Evolutionary conservation across 352 stramenopile genomes (phyloP).

Genomic region (Discostella stelligera): DNA sequence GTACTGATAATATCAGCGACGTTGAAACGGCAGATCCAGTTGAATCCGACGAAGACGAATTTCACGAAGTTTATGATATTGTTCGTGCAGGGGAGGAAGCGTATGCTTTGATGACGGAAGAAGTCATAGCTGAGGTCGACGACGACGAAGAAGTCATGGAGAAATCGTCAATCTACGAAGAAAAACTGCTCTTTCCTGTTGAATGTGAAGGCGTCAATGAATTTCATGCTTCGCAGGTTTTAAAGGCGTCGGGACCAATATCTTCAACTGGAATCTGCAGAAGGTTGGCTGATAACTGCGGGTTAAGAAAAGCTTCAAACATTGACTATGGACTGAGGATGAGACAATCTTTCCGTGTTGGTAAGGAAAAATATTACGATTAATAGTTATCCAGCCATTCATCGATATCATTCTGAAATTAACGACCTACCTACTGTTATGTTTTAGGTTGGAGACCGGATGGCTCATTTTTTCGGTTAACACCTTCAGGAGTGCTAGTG

Average conservation of each 20-base stretch:
- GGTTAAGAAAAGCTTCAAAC: slow-evolving; percentile 48
- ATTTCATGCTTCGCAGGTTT: background rate
- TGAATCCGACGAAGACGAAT: slow-evolving; percentile 35
- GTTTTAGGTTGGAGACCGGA: slow-evolving; percentile 65
- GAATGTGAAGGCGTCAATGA: slow-evolving; percentile 14
- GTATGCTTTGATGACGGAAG: slow-evolving; percentile 57
- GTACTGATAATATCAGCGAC: slow-evolving; percentile 40
- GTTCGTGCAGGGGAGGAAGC: slow-evolving; percentile 41
- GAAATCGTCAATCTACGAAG: slow-evolving; percentile 12
- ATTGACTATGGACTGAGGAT: slow-evolving; percentile 74
- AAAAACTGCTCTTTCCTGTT: slow-evolving; percentile 45
- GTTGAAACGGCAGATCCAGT: slow-evolving; percentile 27
- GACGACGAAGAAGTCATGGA: slow-evolving; percentile 39
- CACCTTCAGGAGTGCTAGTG: slow-evolving; percentile 30
- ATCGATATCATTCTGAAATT: slow-evolving; percentile 1
- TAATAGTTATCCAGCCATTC: slow-evolving; percentile 20
- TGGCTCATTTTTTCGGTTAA: slow-evolving; percentile 69
- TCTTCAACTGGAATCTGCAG: slow-evolving; percentile 43
- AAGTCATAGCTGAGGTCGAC: slow-evolving; percentile 32
- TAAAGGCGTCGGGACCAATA: slow-evolving; percentile 10
- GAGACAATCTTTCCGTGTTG: slow-evolving; percentile 74
- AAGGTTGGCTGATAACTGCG: slow-evolving; percentile 46
- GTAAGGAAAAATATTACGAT: slow-evolving; percentile 33
- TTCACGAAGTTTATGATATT: slow-evolving; percentile 34
- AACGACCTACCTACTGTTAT: slow-evolving; percentile 1